Percentiles rank a stretch among this genome's conserved stretches.
Conservation (phyloP, 805 yeast genomes). For the Nakazawaea laoshanensis region DNA sequence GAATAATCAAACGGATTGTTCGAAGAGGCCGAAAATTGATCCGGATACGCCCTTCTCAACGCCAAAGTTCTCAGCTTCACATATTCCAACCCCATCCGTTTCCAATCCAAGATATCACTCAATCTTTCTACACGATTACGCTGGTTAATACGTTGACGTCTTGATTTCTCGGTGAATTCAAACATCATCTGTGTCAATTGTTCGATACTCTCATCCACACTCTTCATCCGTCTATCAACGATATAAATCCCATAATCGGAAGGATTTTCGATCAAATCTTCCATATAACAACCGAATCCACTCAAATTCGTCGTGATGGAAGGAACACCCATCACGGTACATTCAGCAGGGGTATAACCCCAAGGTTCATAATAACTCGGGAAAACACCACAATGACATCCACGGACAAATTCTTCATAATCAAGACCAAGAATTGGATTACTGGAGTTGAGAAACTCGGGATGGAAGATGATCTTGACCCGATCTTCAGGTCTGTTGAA, state of each 20-base stretch:
- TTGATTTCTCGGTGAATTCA: slow-evolving; percentile 78
- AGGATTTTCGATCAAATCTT: slow-evolving; percentile 89
- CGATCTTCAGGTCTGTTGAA: slow-evolving; percentile 87
- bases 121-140: slow-evolving; percentile 94
- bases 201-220: slow-evolving; percentile 87
- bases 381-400: slow-evolving; percentile 96
- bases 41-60: slow-evolving; percentile 89
- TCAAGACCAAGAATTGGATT: slow-evolving; percentile 91
- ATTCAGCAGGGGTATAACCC: slow-evolving; percentile 99
- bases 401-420: slow-evolving; percentile 96
- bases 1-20: slow-evolving; percentile 25
- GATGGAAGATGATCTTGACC: slow-evolving; percentile 94
- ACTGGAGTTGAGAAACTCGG: slow-evolving; percentile 90
- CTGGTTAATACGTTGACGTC: slow-evolving; percentile 96
- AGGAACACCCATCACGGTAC: slow-evolving; percentile 99
- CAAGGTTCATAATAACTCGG: slow-evolving; percentile 98
- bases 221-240: slow-evolving; percentile 88
- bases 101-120: slow-evolving; percentile 92
- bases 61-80: slow-evolving; percentile 91
- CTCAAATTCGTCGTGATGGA: slow-evolving; percentile 92
- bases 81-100: slow-evolving; percentile 95
- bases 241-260: slow-evolving; percentile 95
- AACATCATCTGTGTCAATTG: slow-evolving; percentile 87
- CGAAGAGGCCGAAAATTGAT: slow-evolving; percentile 46
- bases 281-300: slow-evolving; percentile 98